Conservation (phyloP, 2,329 filamentous ascomycete genomes). For the Aureobasidium vineae region DNA sequence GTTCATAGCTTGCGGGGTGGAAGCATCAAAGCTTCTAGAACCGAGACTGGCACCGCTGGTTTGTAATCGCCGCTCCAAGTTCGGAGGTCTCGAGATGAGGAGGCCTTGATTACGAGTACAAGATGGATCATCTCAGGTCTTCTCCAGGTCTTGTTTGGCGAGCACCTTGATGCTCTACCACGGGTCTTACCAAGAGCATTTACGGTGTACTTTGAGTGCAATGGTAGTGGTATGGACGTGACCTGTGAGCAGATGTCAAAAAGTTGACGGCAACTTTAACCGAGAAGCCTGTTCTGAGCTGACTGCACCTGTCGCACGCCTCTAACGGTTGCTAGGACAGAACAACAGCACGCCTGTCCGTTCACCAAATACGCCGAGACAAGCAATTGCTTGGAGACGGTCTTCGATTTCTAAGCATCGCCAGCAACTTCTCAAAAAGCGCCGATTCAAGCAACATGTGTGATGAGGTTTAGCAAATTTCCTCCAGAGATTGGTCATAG, state of each 20-base stretch:
- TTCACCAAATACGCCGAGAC: constrained; percentile 2
- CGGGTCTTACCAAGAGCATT: background rate
- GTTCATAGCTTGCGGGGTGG: constrained; percentile 19
- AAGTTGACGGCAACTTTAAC: background rate
- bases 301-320: background rate
- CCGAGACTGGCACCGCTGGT: constrained; percentile 1
- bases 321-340: constrained; percentile 12
- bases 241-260: background rate
- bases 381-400: background rate
- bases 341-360: constrained; percentile 5
- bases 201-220: background rate
- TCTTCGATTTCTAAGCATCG: constrained; percentile 20
- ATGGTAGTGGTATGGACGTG: background rate
- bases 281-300: background rate
- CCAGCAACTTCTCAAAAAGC: constrained; percentile 1
- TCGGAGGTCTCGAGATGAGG: constrained; percentile 2
- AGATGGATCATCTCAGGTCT: background rate
- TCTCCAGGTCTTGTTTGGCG: background rate
- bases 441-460: constrained; percentile 7
- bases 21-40: constrained; percentile 24
- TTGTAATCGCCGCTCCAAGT: constrained; percentile 24
- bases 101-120: constrained; percentile 19
- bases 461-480: constrained; percentile 21
- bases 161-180: background rate
- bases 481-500: constrained; percentile 14